Evolutionary conservation across 805 yeast species (phyloP).

Genomic region (Barnettozyma californica): DNA sequence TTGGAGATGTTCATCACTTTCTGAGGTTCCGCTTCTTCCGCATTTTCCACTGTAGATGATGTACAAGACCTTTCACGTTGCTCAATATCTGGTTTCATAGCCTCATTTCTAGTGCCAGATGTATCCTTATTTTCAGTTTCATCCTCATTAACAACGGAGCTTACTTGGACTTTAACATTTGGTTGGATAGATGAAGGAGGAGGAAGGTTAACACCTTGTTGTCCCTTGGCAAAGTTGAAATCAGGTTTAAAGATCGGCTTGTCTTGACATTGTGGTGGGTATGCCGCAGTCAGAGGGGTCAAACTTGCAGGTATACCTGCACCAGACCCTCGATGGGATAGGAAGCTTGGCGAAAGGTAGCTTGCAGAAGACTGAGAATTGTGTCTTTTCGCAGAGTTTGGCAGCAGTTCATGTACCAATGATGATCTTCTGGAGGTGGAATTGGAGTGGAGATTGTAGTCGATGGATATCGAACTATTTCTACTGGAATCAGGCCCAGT

Average conservation of each 20-base stretch:
- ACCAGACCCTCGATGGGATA: conserved; percentile 20
- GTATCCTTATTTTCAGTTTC: neutral
- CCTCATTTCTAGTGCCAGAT: neutral
- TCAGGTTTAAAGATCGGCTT: conserved; percentile 1
- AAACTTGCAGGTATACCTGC: conserved; percentile 20
- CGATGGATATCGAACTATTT: conserved; percentile 36
- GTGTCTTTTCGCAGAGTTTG: conserved; percentile 25
- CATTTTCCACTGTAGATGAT: neutral
- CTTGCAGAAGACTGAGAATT: conserved; percentile 17
- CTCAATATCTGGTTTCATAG: neutral
- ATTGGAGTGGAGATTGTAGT: conserved; percentile 20
- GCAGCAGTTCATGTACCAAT: conserved; percentile 39
- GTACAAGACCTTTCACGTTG: neutral
- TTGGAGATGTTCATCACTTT: conserved; percentile 15
- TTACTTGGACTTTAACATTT: neutral
- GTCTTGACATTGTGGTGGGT: conserved; percentile 10
- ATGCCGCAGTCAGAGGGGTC: conserved; percentile 19
- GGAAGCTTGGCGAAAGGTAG: conserved; percentile 20
- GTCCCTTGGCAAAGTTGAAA: neutral
- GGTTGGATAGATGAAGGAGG: conserved; percentile 8
- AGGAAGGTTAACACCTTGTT: conserved; percentile 5
- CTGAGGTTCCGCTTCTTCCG: conserved; percentile 5
- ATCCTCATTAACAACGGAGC: neutral
- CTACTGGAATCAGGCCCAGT: conserved; percentile 31
- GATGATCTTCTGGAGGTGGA: conserved; percentile 38